These are phyloP conservation scores for Tulasnella sp. DNA, from an alignment of 768 basidiomycete species.

Conservation along the genomic window DNA sequence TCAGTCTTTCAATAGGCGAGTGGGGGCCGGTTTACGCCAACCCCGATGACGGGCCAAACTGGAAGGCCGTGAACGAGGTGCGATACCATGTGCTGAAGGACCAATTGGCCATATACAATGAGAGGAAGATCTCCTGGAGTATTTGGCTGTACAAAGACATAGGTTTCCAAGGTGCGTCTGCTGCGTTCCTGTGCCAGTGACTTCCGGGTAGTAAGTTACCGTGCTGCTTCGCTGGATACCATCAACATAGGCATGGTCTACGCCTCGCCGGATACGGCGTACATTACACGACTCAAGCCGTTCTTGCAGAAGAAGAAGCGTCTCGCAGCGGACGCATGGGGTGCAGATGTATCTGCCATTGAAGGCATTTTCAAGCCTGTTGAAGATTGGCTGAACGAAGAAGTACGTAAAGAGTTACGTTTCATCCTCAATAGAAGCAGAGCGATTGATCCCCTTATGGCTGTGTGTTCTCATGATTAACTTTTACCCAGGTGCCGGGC, in stretches of 20 bases:
- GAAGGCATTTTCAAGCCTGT: slow-evolving; percentile 53
- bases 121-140: slow-evolving; percentile 46
- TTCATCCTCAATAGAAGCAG: not conserved
- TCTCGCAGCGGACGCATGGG: slow-evolving; percentile 69
- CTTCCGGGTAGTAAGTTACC: too few species aligned
- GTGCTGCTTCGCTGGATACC: too few species aligned
- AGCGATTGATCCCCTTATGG: not conserved
- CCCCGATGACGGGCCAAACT: slow-evolving; percentile 44
- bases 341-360: slow-evolving; percentile 50
- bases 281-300: slow-evolving; percentile 53
- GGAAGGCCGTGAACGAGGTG: slow-evolving; percentile 51
- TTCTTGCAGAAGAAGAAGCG: slow-evolving; percentile 72
- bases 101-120: slow-evolving; percentile 59
- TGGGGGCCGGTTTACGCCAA: slow-evolving; percentile 73
- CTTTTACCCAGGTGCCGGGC: slow-evolving; percentile 19
- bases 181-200: not conserved
- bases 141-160: slow-evolving; percentile 86
- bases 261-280: slow-evolving; percentile 53
- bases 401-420: slow-evolving; percentile 16
- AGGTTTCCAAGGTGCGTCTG: slow-evolving; percentile 31
- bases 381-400: slow-evolving; percentile 33
- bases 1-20: slow-evolving; percentile 36
- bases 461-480: not conserved
- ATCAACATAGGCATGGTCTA: slow-evolving; percentile 81
- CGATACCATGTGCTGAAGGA: slow-evolving; percentile 59